These are phyloP conservation scores for Phytophthora pinifolia DNA, from an alignment of 352 stramenopile genomes.

Conservation along the genomic window DNA sequence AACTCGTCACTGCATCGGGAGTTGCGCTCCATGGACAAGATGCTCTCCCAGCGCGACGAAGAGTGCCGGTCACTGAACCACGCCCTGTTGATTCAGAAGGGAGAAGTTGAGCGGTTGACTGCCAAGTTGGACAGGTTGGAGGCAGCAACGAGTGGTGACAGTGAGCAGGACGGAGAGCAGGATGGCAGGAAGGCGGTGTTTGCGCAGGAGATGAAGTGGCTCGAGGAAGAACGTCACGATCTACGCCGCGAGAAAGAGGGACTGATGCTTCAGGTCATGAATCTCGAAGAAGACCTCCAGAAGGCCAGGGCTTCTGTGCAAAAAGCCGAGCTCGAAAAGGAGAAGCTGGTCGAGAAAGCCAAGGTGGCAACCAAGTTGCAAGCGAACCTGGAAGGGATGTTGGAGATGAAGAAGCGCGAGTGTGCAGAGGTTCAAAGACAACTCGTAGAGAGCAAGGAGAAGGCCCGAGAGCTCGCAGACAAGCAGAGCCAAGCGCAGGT, in stretches of 20 bases:
- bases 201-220: conserved; percentile 71
- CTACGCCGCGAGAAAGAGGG: conserved; percentile 58
- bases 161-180: conserved; percentile 13
- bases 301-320: conserved; percentile 39
- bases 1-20: conserved; percentile 72
- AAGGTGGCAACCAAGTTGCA: conserved; percentile 40
- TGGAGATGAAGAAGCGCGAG: conserved; percentile 63
- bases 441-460: conserved; percentile 47
- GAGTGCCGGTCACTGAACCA: conserved; percentile 66
- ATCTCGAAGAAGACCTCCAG: conserved; percentile 61
- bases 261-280: conserved; percentile 53
- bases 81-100: conserved; percentile 50
- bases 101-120: conserved; percentile 56
- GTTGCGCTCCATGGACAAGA: conserved; percentile 68
- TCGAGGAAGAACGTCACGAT: conserved; percentile 65
- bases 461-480: conserved; percentile 42
- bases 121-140: conserved; percentile 36
- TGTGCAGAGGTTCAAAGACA: conserved; percentile 40
- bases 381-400: conserved; percentile 39
- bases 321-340: conserved; percentile 42
- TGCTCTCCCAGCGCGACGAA: conserved; percentile 67
- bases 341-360: conserved; percentile 46
- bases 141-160: conserved; percentile 3
- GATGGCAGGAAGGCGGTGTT: conserved; percentile 36
- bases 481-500: conserved; percentile 41